Percentiles rank a stretch among this genome's conserved stretches.
These are phyloP conservation scores for Escovopsis sp. DNA, from an alignment of 2,329 filamentous ascomycete genomes.

Conservation along the genomic window DNA sequence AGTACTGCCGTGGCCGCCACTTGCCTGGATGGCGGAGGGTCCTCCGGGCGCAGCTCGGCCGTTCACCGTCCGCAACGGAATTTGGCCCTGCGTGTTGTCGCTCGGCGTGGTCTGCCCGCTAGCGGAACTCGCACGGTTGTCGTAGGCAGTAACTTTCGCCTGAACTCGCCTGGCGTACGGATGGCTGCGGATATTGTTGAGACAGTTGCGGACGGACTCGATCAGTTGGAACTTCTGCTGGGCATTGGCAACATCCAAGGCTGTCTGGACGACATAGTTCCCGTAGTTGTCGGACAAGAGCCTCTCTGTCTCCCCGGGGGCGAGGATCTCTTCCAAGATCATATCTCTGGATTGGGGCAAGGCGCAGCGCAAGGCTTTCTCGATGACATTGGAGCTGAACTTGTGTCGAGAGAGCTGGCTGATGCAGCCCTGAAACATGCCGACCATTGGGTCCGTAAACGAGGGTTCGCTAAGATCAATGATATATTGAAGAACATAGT, in stretches of 20 bases:
- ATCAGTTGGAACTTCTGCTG: slow-evolving; percentile 61
- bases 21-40: slow-evolving; percentile 18
- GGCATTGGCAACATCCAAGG: slow-evolving; percentile 68
- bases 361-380: slow-evolving; percentile 85
- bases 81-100: slow-evolving; percentile 38
- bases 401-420: slow-evolving; percentile 77
- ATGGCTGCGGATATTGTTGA: slow-evolving; percentile 74
- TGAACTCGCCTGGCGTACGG: slow-evolving; percentile 90
- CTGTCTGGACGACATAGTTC: slow-evolving; percentile 97
- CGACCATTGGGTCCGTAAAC: slow-evolving; percentile 81
- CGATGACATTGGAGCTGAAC: slow-evolving; percentile 97
- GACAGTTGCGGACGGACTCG: slow-evolving; percentile 69
- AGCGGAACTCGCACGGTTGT: slow-evolving; percentile 28
- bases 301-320: slow-evolving; percentile 64
- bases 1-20: slow-evolving; percentile 9
- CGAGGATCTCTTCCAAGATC: slow-evolving; percentile 71
- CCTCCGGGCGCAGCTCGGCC: slow-evolving; percentile 27
- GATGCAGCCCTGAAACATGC: slow-evolving; percentile 61
- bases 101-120: slow-evolving; percentile 37
- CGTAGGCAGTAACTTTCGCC: slow-evolving; percentile 61
- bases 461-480: slow-evolving; percentile 76
- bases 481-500: slow-evolving; percentile 98
- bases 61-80: slow-evolving; percentile 30
- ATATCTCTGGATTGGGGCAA: slow-evolving; percentile 57
- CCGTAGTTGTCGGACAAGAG: slow-evolving; percentile 85